phyloP scores from a whole-genome alignment of 208 protist species.

The Balamuthia mandrillaris region DNA sequence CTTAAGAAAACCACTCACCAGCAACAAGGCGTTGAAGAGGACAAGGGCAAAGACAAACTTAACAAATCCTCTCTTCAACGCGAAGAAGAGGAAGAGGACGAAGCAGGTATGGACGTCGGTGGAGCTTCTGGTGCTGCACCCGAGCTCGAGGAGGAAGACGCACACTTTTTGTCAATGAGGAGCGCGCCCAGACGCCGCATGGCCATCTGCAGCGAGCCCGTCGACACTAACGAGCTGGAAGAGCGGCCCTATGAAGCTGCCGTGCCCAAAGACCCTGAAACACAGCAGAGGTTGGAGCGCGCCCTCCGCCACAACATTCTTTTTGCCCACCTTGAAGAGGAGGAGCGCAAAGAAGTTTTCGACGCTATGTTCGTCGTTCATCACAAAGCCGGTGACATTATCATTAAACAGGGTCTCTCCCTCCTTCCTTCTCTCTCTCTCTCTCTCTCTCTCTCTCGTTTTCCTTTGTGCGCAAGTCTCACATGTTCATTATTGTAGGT shows the following conservation, averaged over 20 bases:
- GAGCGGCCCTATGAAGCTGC: neutral
- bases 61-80: no score
- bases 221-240: conserved; percentile 19
- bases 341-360: conserved; percentile 53
- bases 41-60: no score
- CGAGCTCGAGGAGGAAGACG: no score
- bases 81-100: no score
- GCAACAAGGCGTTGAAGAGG: no score
- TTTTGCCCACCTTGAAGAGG: conserved; percentile 40
- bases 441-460: neutral
- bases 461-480: conserved; percentile 3
- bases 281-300: conserved; percentile 11
- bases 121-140: no score
- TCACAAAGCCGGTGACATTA: conserved; percentile 41
- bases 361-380: conserved; percentile 63
- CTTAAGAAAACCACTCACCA: no score
- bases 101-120: no score
- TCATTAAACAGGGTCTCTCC: conserved; percentile 64
- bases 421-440: neutral
- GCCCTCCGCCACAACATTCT: conserved; percentile 36
- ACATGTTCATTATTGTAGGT: neutral
- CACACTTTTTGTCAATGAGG: no score
- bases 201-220: conserved; percentile 36
- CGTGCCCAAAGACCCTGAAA: conserved; percentile 31
- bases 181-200: conserved; percentile 2